Evolutionary conservation across 768 basidiomycete species (phyloP).

Genomic region (Phaeotremella skinneri): DNA sequence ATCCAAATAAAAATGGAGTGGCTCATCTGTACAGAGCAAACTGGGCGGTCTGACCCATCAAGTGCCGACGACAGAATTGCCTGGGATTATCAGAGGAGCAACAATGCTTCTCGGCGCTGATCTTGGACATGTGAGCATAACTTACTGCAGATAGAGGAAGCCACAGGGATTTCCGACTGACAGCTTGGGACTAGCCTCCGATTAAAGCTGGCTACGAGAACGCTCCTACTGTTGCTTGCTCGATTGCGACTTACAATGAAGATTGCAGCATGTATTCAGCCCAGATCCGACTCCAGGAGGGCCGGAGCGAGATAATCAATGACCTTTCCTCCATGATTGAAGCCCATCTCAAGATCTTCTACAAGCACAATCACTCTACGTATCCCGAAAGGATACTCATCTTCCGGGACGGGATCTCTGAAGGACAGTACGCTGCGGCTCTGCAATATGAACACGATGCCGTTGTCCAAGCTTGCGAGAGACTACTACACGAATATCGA

Average conservation of each 20-base stretch:
- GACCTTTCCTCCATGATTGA: constrained; percentile 46
- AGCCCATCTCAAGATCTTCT: constrained; percentile 45
- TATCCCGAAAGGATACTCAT: constrained; percentile 48
- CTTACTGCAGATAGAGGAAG: neutral
- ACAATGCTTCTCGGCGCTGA: constrained; percentile 52
- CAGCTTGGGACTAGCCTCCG: constrained; percentile 38
- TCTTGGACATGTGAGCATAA: constrained; percentile 32
- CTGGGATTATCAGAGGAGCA: constrained; percentile 39
- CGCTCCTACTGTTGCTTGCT: constrained; percentile 49
- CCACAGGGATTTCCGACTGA: neutral
- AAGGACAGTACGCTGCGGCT: constrained; percentile 50
- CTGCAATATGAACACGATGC: constrained; percentile 47
- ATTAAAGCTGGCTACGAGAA: constrained; percentile 34
- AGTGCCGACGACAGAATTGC: constrained; percentile 35
- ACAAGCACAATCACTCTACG: constrained; percentile 30
- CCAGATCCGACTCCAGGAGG: constrained; percentile 48
- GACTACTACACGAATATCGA: constrained; percentile 29
- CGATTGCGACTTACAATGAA: constrained; percentile 50
- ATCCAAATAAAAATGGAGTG: neutral
- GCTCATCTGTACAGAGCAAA: constrained; percentile 32
- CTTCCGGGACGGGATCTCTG: constrained; percentile 51
- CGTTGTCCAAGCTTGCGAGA: constrained; percentile 37
- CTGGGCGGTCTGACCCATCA: constrained; percentile 49
- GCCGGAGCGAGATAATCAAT: constrained; percentile 47
- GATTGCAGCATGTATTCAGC: constrained; percentile 39